Evolutionary conservation across 345 rosid genomes (phyloP).

Genomic region (Rhodamnia argentea): DNA sequence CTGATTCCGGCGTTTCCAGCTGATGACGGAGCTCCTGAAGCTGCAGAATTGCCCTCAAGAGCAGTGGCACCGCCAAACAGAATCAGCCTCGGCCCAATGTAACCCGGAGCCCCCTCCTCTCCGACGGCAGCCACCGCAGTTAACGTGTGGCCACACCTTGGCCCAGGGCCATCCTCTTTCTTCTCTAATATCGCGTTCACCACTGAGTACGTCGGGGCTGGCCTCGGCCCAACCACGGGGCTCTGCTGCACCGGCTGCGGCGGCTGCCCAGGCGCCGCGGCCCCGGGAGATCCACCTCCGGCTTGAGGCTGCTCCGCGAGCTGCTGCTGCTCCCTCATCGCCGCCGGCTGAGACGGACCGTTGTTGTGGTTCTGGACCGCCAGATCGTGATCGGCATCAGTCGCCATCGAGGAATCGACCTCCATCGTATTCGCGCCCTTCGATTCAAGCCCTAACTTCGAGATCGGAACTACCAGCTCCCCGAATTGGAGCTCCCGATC

Average conservation of each 20-base stretch:
- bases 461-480: slow-evolving; percentile 47
- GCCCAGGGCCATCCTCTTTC: slow-evolving; percentile 97
- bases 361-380: slow-evolving; percentile 19
- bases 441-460: slow-evolving; percentile 31
- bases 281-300: slow-evolving; percentile 8
- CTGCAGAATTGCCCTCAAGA: slow-evolving; percentile 88
- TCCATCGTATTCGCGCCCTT: slow-evolving; percentile 37
- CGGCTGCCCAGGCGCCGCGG: slow-evolving; percentile 8
- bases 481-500: not conserved
- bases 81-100: slow-evolving; percentile 84
- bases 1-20: slow-evolving; percentile 98
- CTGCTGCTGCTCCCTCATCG: slow-evolving; percentile 48
- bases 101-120: slow-evolving; percentile 77
- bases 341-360: slow-evolving; percentile 16
- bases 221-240: slow-evolving; percentile 72
- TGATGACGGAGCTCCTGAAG: slow-evolving; percentile 83
- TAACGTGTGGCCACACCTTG: slow-evolving; percentile 95
- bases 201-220: slow-evolving; percentile 80
- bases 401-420: slow-evolving; percentile 68
- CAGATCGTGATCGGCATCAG: slow-evolving; percentile 73
- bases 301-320: slow-evolving; percentile 20
- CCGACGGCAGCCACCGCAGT: slow-evolving; percentile 96
- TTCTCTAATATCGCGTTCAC: slow-evolving; percentile 86
- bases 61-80: slow-evolving; percentile 97
- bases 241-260: slow-evolving; percentile 24